These are phyloP conservation scores for Cucurbita moschata DNA, from an alignment of 306 rosid genomes.

Conservation along the genomic window DNA sequence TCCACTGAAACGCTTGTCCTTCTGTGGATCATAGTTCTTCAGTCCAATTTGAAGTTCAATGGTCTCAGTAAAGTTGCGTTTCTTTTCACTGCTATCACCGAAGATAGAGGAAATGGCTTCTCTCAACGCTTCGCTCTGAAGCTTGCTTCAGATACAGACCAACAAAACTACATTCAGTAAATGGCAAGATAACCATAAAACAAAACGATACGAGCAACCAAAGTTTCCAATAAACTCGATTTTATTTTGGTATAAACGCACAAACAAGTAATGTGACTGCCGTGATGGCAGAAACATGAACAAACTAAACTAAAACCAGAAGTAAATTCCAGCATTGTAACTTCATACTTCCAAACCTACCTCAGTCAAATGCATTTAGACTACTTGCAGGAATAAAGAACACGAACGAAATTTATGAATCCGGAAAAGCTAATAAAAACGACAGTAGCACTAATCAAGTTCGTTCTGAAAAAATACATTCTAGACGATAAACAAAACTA, in stretches of 20 bases:
- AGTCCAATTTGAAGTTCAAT: slow-evolving; percentile 74
- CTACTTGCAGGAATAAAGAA: neutral
- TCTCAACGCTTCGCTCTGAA: slow-evolving; percentile 61
- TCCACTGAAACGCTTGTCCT: slow-evolving; percentile 82
- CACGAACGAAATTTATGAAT: neutral
- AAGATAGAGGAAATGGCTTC: slow-evolving; percentile 45
- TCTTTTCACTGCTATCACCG: slow-evolving; percentile 37
- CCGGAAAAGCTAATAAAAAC: neutral
- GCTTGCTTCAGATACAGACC: slow-evolving; percentile 39
- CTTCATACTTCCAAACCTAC: neutral
- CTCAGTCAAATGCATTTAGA: neutral
- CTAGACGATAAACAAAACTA: neutral
- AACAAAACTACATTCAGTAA: neutral
- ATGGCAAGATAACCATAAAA: neutral
- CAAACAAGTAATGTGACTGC: neutral
- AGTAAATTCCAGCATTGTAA: neutral
- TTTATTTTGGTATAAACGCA: neutral
- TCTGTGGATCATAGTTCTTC: slow-evolving; percentile 77
- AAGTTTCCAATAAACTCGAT: neutral
- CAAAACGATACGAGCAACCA: neutral
- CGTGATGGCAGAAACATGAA: neutral
- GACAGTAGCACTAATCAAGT: neutral
- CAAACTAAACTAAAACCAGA: neutral
- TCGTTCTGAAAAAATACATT: neutral
- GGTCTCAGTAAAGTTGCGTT: slow-evolving; percentile 59